A percentile compares a stretch with the other conserved stretches of the same genome.
phyloP scores from a whole-genome alignment of 768 basidiomycete genomes.

The Lactarius trivialis region DNA sequence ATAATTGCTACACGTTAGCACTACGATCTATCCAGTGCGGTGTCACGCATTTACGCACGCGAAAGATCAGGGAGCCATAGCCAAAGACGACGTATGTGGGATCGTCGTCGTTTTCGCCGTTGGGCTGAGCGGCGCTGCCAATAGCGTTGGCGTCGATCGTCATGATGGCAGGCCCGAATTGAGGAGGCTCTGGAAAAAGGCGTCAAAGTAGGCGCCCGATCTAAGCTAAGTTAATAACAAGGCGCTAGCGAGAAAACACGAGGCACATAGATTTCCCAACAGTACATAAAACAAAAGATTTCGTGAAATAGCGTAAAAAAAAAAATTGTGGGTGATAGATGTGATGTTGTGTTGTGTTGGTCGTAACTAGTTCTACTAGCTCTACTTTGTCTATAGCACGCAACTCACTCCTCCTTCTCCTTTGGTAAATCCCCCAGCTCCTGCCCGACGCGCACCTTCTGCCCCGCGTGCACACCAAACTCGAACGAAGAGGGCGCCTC shows the following conservation, averaged over 20 bases:
- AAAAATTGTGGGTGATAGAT: neutral
- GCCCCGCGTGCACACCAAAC: constrained; percentile 68
- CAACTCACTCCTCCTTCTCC: constrained; percentile 26
- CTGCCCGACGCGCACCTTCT: constrained; percentile 86
- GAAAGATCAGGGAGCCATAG: constrained; percentile 91
- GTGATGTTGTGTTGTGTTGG: neutral
- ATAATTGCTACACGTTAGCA: neutral
- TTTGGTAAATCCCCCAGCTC: constrained; percentile 53
- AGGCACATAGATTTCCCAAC: neutral
- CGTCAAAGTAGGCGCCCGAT: neutral
- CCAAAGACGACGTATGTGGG: constrained; percentile 73
- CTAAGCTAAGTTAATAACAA: neutral
- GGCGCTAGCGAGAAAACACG: neutral
- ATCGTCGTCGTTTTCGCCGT: neutral
- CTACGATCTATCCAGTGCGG: neutral
- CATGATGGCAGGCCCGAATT: neutral
- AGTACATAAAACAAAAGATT: neutral
- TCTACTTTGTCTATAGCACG: neutral
- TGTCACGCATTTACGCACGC: constrained; percentile 45
- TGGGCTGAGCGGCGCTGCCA: neutral
- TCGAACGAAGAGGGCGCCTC: constrained; percentile 85
- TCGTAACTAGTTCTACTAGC: neutral
- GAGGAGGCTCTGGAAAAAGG: neutral
- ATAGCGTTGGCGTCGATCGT: neutral
- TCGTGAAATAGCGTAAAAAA: neutral